phyloP scores from a whole-genome alignment of 169 alveolate species.

The Eimeria falciformis region DNA sequence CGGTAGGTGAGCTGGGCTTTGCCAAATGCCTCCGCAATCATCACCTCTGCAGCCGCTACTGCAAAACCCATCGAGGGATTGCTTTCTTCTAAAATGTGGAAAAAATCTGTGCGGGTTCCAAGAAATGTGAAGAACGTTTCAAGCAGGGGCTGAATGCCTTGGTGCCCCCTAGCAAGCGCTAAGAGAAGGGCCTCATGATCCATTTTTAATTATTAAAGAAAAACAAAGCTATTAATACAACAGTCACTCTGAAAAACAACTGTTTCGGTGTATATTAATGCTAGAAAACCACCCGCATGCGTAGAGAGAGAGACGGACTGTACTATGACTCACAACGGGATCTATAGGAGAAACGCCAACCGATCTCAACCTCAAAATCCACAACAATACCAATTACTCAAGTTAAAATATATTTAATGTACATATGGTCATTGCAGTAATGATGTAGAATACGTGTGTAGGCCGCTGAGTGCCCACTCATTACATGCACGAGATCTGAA shows the following conservation, averaged over 20 bases:
- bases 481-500: too few relatives aligned
- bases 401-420: too few relatives aligned
- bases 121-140: constrained; percentile 90
- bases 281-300: background rate
- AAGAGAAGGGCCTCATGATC: constrained; percentile 70
- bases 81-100: constrained; percentile 81
- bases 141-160: constrained; percentile 90
- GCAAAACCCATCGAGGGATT: constrained; percentile 93
- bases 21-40: constrained; percentile 77
- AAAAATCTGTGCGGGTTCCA: constrained; percentile 91
- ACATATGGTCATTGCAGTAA: background rate
- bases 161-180: constrained; percentile 54
- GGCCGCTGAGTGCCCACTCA: too few relatives aligned
- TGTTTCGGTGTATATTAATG: too few relatives aligned
- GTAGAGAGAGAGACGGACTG: background rate
- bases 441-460: too few relatives aligned
- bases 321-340: too few relatives aligned
- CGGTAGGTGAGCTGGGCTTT: constrained; percentile 43
- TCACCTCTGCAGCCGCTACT: constrained; percentile 88
- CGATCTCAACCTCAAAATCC: background rate
- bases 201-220: background rate
- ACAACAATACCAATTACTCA: background rate
- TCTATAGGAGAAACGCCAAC: too few relatives aligned
- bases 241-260: too few relatives aligned
- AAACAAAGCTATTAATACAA: background rate